phyloP scores from a whole-genome alignment of 2,329 filamentous ascomycete genomes.

The Phaeosphaeria sp. region DNA sequence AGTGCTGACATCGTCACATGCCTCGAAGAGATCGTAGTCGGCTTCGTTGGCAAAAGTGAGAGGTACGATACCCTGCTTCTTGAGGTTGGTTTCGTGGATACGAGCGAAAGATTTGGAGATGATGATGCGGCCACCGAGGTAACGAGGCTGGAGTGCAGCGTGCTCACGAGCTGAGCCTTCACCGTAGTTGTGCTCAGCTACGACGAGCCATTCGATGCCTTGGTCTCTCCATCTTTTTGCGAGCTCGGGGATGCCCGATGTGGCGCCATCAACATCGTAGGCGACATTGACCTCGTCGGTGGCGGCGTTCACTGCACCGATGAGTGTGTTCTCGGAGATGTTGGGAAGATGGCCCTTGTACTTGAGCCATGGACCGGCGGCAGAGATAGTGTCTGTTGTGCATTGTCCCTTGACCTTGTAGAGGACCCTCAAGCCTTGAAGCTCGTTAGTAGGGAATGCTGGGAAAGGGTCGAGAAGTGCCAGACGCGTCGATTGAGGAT shows the following conservation, averaged over 20 bases:
- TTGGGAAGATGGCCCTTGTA: conserved; percentile 99
- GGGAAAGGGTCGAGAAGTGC: conserved; percentile 90
- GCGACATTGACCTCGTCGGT: conserved; percentile 93
- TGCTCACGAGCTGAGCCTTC: conserved; percentile 90
- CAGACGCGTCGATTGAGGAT: conserved; percentile 86
- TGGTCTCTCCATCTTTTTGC: conserved; percentile 81
- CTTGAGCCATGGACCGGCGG: conserved; percentile 95
- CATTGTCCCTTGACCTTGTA: conserved; percentile 98
- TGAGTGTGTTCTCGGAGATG: conserved; percentile 96
- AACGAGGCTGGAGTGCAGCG: conserved; percentile 88
- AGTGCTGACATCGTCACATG: conserved; percentile 83
- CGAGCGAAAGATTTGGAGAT: conserved; percentile 87
- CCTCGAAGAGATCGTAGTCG: conserved; percentile 84
- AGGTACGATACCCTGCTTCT: conserved; percentile 97
- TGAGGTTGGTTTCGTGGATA: conserved; percentile 94
- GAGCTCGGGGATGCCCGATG: conserved; percentile 83
- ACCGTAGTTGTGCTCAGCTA: conserved; percentile 97
- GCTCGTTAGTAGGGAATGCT: conserved; percentile 78
- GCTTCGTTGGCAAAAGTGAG: conserved; percentile 87
- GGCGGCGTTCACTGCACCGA: conserved; percentile 89
- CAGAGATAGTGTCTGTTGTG: conserved; percentile 98
- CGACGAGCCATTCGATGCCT: conserved; percentile 84
- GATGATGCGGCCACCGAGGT: conserved; percentile 84
- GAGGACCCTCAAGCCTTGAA: conserved; percentile 80
- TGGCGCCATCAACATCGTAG: conserved; percentile 81